Base-by-base conservation (phyloP, 495 filamentous ascomycete species). In the Usnea hakonensis region DNA sequence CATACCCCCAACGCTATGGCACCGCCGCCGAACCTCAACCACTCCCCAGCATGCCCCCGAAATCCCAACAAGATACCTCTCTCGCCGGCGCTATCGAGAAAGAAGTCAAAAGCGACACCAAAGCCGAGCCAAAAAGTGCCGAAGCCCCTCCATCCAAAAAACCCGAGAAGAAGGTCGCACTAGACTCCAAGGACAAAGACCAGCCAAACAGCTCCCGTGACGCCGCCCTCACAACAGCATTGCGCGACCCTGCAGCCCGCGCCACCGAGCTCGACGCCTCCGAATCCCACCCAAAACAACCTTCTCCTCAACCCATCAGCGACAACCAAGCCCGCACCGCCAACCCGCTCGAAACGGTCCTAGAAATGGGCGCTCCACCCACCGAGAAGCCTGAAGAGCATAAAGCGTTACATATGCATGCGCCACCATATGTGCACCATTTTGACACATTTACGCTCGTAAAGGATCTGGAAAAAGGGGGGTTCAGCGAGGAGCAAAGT, bases 391-490 rank as follows among this genome's bases (percentile, higher is more conserved):
- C 72, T 26, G 70, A 77, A 50, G 69, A 64, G 46, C 68, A 77
- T 14, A 82, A 81, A 64, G 83, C 81, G 21, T 86, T 86, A 52
- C 85, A 89, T 65, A 67, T 96, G 36, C 77, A 84, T 9, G 83
- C 90, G 0, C 82, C 89, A 19, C 89, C 84, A 4, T 93, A 96
- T 72, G 84, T 96, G 16, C 94, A 98, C 76, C 90, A 97, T 76
- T 98, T 98, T 73, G 94, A 98, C 75, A 95, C 87, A 21, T 97
- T 91, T 69, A 84, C 83, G 5, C 81, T 96, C 2, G 94, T 96
- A 6, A 85, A 86, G 53, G 81, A 89, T 65, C 84, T 98, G 7
- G 78, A 85, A 26, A 73, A 73, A 0, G 81, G 85, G 26, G 89
- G 86, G 3, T 96, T 90, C 73, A 83, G 77, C 83, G 91, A 33